Base-by-base conservation (phyloP, 345 rosid species). In the Chamaenerion angustifolium region DNA sequence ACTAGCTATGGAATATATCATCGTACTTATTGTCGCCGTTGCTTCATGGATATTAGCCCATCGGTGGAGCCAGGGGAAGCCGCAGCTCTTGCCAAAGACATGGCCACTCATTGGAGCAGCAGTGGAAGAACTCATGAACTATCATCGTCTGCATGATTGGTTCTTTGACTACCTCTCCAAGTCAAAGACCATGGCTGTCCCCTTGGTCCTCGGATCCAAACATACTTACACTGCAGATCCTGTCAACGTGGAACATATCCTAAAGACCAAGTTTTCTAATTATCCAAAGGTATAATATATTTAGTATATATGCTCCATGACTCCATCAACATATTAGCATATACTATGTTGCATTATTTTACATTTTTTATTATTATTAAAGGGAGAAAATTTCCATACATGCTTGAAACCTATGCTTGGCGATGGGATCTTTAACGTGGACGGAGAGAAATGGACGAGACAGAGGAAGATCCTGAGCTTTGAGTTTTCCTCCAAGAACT, bases 101-200 rank as follows among this genome's bases (percentile, higher is more conserved):
- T 86, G 98, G 98, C 95, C 98, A 40, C 56, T 83, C 50, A 69
- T 90, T 1, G 98, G 98, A 52, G 95, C 95, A 45, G 88, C 88
- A 2, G 60, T 90, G 16, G 95, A 90, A 50, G 94, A 90, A 58
- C 66, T 90, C 0, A 15, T 76, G 49, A 90, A 85, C 62, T 85
- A 74, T 54, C 84, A 83, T 43, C 56, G 78, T 42, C 85, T 90
- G 98, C 98, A 90, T 7, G 95, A 90, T 42, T 90, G 98, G 98
- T 71, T 90, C 19, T 85, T 83, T 40, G 66, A 67, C 11, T 86
- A 83, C 63, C 58, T 90, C 11, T 76, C 83, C 0, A 60, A 74
- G 55, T 66, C 61, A 18, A 86, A 56, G 70, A 81, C 86, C 3
- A 88, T 86, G 0, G 86, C 79, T 3, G 95, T 90, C 12, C 95